Evolutionary conservation across 1,139 yeast genomes (phyloP).

Genomic region (Saccharomyces hybrid): DNA sequence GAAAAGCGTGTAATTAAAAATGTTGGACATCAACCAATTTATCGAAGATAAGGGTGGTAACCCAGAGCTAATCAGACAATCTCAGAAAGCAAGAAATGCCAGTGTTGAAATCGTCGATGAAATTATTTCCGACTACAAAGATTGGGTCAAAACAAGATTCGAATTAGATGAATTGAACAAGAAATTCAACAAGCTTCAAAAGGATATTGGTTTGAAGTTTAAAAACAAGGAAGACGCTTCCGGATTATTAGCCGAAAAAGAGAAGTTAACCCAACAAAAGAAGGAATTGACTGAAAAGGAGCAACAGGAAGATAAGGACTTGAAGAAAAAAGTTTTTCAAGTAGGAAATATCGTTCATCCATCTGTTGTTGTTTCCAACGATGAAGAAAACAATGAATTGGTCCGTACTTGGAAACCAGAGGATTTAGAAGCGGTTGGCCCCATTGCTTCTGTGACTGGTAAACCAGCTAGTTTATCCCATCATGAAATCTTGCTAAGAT

Average conservation of each 20-base stretch:
- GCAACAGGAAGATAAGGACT: slow-evolving; percentile 66
- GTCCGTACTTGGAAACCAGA: slow-evolving; percentile 84
- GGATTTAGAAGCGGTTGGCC: slow-evolving; percentile 46
- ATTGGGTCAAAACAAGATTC: slow-evolving; percentile 88
- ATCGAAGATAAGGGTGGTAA: slow-evolving; percentile 95
- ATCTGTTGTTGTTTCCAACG: slow-evolving; percentile 75
- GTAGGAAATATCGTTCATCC: slow-evolving; percentile 93
- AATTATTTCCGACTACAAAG: slow-evolving; percentile 81
- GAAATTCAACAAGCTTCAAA: slow-evolving; percentile 77
- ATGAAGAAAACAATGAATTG: slow-evolving; percentile 85
- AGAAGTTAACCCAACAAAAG: slow-evolving; percentile 61
- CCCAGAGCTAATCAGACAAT: slow-evolving; percentile 77
- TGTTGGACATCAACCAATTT: slow-evolving; percentile 89
- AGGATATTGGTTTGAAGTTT: slow-evolving; percentile 84
- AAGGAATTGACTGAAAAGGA: slow-evolving; percentile 58
- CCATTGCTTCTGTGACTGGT: slow-evolving; percentile 65
- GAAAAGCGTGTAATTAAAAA: slow-evolving; percentile 33
- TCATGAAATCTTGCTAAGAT: slow-evolving; percentile 86
- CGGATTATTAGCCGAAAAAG: slow-evolving; percentile 75
- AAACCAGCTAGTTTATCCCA: slow-evolving; percentile 79
- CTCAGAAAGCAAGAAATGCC: slow-evolving; percentile 92
- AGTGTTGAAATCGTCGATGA: slow-evolving; percentile 93
- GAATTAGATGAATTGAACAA: slow-evolving; percentile 87
- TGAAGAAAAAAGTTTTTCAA: slow-evolving; percentile 73
- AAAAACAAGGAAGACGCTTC: slow-evolving; percentile 92